Percentiles rank a stretch among this genome's conserved stretches.
Evolutionary conservation across 2,329 filamentous ascomycete species (phyloP).

Genomic region (Westerdykella ornata): DNA sequence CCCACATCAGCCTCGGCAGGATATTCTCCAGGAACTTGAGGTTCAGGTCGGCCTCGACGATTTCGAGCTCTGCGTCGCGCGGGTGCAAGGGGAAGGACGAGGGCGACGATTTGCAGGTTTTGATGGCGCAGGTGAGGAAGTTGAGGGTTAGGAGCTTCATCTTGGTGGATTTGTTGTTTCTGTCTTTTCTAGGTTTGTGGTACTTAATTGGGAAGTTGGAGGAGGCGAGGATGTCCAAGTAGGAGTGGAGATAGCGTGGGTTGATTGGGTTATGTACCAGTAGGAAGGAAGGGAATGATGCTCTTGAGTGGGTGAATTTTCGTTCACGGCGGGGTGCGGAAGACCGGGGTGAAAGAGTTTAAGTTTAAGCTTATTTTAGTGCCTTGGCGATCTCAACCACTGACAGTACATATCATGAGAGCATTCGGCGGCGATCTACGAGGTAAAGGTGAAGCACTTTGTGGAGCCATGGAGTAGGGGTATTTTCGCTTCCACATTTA

Average conservation of each 20-base stretch:
- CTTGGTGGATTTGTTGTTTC: slow-evolving; percentile 2
- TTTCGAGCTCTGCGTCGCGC: slow-evolving; percentile 81
- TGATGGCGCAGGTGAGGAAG: slow-evolving; percentile 93
- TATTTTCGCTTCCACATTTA: no score
- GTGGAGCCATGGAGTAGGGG: no score
- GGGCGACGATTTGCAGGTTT: slow-evolving; percentile 78
- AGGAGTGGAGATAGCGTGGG: no score
- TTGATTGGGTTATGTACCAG: background rate
- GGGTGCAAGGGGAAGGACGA: slow-evolving; percentile 86
- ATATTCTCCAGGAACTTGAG: slow-evolving; percentile 75
- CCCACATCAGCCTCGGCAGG: slow-evolving; percentile 82
- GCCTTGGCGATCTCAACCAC: no score
- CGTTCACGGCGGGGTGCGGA: background rate
- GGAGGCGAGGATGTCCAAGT: background rate
- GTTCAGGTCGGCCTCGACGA: slow-evolving; percentile 76
- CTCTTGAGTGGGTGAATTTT: background rate
- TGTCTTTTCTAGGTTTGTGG: background rate
- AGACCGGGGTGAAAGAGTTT: slow-evolving; percentile 10
- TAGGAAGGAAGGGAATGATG: no score
- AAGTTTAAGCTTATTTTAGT: slow-evolving; percentile 14
- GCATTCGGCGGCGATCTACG: no score
- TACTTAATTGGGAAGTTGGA: background rate
- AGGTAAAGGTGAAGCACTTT: no score
- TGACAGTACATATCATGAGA: no score
- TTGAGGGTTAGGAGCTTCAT: slow-evolving; percentile 98